Evolutionary conservation across 2,329 filamentous ascomycete genomes (phyloP).

Genomic region (Aureobasidium sp.): DNA sequence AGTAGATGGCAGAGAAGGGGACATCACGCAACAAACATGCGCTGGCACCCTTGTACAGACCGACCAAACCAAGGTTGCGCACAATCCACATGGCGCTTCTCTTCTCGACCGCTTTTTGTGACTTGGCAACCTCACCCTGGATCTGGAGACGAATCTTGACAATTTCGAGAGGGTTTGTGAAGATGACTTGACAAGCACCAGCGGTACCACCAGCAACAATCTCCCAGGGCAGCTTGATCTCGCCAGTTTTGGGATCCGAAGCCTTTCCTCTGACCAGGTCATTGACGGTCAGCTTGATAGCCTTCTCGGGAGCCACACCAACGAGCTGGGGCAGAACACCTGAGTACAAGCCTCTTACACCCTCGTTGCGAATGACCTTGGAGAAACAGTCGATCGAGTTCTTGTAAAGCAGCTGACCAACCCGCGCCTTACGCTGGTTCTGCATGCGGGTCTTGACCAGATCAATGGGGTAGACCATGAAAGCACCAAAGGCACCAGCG

Average conservation of each 20-base stretch:
- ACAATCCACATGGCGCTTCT: constrained; percentile 98
- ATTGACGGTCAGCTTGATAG: constrained; percentile 98
- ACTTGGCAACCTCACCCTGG: constrained; percentile 88
- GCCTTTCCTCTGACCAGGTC: constrained; percentile 76
- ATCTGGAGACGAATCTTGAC: constrained; percentile 98
- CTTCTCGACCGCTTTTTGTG: constrained; percentile 64
- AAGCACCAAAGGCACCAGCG: constrained; percentile 93
- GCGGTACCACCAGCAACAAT: constrained; percentile 82
- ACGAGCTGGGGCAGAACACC: constrained; percentile 92
- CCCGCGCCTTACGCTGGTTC: constrained; percentile 79
- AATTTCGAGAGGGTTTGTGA: constrained; percentile 96
- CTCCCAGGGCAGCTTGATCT: constrained; percentile 66
- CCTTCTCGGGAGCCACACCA: constrained; percentile 97
- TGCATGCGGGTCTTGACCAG: constrained; percentile 98
- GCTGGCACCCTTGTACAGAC: constrained; percentile 92
- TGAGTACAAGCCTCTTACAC: constrained; percentile 82
- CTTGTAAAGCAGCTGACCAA: constrained; percentile 86
- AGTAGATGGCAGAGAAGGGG: constrained; percentile 98
- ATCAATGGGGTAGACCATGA: constrained; percentile 99
- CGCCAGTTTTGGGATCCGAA: constrained; percentile 64
- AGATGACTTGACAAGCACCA: constrained; percentile 93
- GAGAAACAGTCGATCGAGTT: constrained; percentile 93
- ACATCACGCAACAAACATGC: constrained; percentile 94
- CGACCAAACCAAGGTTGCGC: constrained; percentile 84
- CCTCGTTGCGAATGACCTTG: constrained; percentile 91